These are phyloP conservation scores for Trypanosoma caninum DNA, from an alignment of 208 protist genomes.

Conservation along the genomic window DNA sequence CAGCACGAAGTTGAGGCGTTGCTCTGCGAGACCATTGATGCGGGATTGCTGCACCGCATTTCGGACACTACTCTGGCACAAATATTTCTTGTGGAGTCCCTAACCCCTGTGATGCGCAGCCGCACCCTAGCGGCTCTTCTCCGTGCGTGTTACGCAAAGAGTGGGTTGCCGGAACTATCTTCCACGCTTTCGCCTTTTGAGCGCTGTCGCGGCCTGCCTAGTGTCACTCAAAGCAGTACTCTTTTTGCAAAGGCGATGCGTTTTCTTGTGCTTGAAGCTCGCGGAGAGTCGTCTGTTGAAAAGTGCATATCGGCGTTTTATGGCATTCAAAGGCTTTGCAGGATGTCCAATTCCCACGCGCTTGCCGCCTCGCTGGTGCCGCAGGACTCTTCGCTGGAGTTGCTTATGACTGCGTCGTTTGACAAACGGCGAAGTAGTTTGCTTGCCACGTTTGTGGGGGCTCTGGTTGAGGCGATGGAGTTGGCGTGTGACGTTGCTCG, in stretches of 20 bases:
- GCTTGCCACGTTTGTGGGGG: constrained; percentile 11
- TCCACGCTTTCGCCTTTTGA: constrained; percentile 11
- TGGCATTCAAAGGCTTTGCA: constrained; percentile 33
- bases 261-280: constrained; percentile 23
- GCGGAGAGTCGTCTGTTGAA: constrained; percentile 4
- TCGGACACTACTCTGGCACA: constrained; percentile 7
- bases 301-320: constrained; percentile 18
- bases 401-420: constrained; percentile 43
- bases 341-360: constrained; percentile 40
- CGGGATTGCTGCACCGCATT: constrained; percentile 21
- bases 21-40: constrained; percentile 5
- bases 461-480: constrained; percentile 1
- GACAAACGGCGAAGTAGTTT: constrained; percentile 24
- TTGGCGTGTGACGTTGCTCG: constrained; percentile 4
- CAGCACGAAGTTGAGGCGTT: constrained; percentile 24
- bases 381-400: constrained; percentile 13
- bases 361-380: constrained; percentile 62
- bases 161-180: constrained; percentile 1
- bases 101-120: not conserved
- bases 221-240: constrained; percentile 30
- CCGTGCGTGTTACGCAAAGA: constrained; percentile 4
- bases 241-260: constrained; percentile 46
- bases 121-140: constrained; percentile 14
- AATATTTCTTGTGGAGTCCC: constrained; percentile 11
- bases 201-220: constrained; percentile 7